Evolutionary conservation across 257 asterid genomes (phyloP), one percentile per base, ranked within the genome.

Genomic region (Salvia splendens): DNA sequence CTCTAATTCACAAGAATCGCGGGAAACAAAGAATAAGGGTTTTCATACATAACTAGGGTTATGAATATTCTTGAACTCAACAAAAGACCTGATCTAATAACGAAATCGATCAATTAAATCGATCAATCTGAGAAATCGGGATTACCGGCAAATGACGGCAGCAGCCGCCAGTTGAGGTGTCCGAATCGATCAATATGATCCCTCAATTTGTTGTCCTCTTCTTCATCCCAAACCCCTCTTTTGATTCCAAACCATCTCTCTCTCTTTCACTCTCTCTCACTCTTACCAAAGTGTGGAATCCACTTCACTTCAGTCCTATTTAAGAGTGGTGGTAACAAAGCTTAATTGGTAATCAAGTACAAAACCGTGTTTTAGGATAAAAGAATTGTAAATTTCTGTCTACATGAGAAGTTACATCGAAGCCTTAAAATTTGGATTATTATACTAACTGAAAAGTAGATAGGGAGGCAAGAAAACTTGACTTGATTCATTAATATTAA

Each of bases 191-290:
- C 12, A 36, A 83, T 48, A 77, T 40, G 75, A 66, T 61, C 77
- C 47, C 73, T 69, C 32, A 83, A 51, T 58, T 72, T 83, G 32
- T 72, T 17, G 30, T 83, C 87, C 42, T 83, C 83, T 20, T 80
- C 82, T 52, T 79, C 74, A 66, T 64, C 72, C 87, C 87, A 82
- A n/a, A 66, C 77, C 12, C 87, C 87, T 63, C 63, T 82, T 43
- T 73, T 77, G 45, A 80, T 46, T 63, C 85, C 88, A 70, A 78
- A 77, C 83, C 83, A 77, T 80, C 68, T 79, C 38, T 10, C 5
- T 49, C n/a, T 35, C 7, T 5, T n/a, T 48, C 10, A 8, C 9
- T 16, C 10, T 42, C 57, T 17, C 36, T 40, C n/a, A 12, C 12
- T 48, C 10, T 7, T 48, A 5, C 54, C 38, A n/a, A 61, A 24